Conservation (phyloP, 2,329 filamentous ascomycete genomes). For the Venturia asperata region DNA sequence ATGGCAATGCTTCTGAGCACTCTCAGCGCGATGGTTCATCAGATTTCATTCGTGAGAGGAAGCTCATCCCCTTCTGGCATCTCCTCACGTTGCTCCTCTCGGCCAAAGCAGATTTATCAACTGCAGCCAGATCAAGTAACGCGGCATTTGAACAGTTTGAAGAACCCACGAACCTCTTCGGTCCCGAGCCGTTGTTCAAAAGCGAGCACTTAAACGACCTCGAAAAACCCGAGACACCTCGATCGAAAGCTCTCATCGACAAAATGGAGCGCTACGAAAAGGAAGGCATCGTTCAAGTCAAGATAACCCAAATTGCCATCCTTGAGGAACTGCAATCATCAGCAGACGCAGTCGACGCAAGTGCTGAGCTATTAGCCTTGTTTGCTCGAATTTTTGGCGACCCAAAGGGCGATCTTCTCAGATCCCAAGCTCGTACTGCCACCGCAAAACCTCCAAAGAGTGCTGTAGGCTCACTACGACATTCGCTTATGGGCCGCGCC, state of each 20-base stretch:
- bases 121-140: constrained; percentile 76
- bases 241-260: constrained; percentile 53
- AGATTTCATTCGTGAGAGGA: constrained; percentile 47
- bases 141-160: constrained; percentile 87
- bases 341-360: constrained; percentile 78
- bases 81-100: constrained; percentile 78
- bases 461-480: constrained; percentile 55
- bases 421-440: constrained; percentile 19
- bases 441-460: constrained; percentile 36
- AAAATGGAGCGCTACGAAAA: constrained; percentile 80
- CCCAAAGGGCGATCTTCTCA: constrained; percentile 45
- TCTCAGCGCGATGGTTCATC: constrained; percentile 22
- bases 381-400: constrained; percentile 76
- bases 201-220: constrained; percentile 62
- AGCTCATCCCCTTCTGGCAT: constrained; percentile 81
- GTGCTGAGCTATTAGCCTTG: constrained; percentile 73
- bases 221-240: constrained; percentile 27
- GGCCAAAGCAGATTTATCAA: constrained; percentile 74
- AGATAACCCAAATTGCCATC: constrained; percentile 86
- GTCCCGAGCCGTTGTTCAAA: constrained; percentile 51
- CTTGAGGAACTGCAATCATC: constrained; percentile 78
- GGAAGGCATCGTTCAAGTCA: constrained; percentile 81
- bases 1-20: constrained; percentile 28
- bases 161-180: constrained; percentile 63
- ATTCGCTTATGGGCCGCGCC: constrained; percentile 13